Percentiles rank a stretch among this genome's conserved stretches.
These are phyloP conservation scores for Cyberlindnera amylophila DNA, from an alignment of 805 yeast species.

Conservation along the genomic window DNA sequence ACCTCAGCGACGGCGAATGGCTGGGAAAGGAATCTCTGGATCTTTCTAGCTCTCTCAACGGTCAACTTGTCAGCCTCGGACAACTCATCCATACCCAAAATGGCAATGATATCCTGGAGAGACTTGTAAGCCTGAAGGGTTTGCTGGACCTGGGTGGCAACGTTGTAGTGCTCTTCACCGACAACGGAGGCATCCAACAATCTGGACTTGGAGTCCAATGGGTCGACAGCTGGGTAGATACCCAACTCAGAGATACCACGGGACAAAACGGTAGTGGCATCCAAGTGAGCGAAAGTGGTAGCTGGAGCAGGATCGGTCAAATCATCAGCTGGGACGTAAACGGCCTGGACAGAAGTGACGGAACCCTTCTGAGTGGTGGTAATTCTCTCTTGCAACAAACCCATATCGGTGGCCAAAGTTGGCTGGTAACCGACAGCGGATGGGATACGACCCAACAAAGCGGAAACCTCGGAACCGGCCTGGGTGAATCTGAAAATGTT, in stretches of 20 bases:
- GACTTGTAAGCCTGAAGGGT: slow-evolving; percentile 99
- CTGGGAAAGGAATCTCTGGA: slow-evolving; percentile 99
- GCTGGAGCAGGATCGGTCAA: slow-evolving; percentile 99
- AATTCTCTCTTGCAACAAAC: slow-evolving; percentile 99
- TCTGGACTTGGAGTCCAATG: slow-evolving; percentile 98
- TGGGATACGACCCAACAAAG: slow-evolving; percentile 99
- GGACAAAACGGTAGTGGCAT: slow-evolving; percentile 99
- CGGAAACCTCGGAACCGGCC: slow-evolving; percentile 99
- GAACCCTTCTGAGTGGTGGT: slow-evolving; percentile 99
- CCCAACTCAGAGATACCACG: slow-evolving; percentile 99
- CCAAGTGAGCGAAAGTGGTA: slow-evolving; percentile 99
- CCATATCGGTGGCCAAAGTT: slow-evolving; percentile 99
- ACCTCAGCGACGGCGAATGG: slow-evolving; percentile 99
- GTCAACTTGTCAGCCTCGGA: slow-evolving; percentile 98
- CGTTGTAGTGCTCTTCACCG: slow-evolving; percentile 98
- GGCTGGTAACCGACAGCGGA: slow-evolving; percentile 99
- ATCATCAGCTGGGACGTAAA: slow-evolving; percentile 99
- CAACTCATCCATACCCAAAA: slow-evolving; percentile 99
- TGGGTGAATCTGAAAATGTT: slow-evolving; percentile 99
- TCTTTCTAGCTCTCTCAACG: slow-evolving; percentile 99
- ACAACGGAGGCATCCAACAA: slow-evolving; percentile 95
- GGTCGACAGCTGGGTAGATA: slow-evolving; percentile 99
- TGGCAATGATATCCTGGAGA: slow-evolving; percentile 99
- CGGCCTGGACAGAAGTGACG: slow-evolving; percentile 99
- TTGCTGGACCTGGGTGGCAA: slow-evolving; percentile 94